Base-by-base conservation (phyloP, 768 basidiomycete species). In the Nidularia pulvinata region DNA sequence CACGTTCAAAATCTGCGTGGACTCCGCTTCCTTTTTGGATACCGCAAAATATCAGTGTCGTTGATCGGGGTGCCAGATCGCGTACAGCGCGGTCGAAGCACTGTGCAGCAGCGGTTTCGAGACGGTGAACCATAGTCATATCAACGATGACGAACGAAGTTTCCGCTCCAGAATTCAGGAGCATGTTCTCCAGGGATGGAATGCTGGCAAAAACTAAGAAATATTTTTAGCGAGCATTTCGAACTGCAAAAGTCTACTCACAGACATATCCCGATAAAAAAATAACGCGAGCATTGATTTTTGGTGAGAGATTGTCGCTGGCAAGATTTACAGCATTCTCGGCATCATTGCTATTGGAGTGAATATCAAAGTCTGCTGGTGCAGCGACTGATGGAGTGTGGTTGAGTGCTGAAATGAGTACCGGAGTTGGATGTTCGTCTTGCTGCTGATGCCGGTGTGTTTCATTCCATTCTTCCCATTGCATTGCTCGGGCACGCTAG, bases 391-490 rank as follows among this genome's bases (percentile, higher is more conserved):
- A 25, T 25, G 25, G 25, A 25, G 25, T 25, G 25, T 25, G 25
- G 25, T 25, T 25, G 25, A 25, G 25, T 25, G 25, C 25, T 25
- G 25, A 25, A 25, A 25, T 25, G 25, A 25, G 25, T 4, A 25
- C 4, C 25, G 25, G 25, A 4, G 25, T 25, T 25, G 25, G 2
- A 25, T 25, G 25, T 25, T 25, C 25, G 25, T 25, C 25, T 25
- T 25, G 25, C 25, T 25, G 25, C 25, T 25, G 25, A 25, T 25
- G 25, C 25, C 25, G 25, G 25, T 25, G 25, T 25, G 25, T 25
- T 25, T 63, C 56, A 43, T 59, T 61, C 57, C 59, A 57, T 48
- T 63, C 61, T 16, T 56, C 57, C 60, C 60, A 61, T 6, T 59
- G 53, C 34, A 57, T 52, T 5, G 56, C 58, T 1, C 62, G 52